Base-by-base conservation (phyloP, 805 yeast genomes). In the Teunomyces panamensis region DNA sequence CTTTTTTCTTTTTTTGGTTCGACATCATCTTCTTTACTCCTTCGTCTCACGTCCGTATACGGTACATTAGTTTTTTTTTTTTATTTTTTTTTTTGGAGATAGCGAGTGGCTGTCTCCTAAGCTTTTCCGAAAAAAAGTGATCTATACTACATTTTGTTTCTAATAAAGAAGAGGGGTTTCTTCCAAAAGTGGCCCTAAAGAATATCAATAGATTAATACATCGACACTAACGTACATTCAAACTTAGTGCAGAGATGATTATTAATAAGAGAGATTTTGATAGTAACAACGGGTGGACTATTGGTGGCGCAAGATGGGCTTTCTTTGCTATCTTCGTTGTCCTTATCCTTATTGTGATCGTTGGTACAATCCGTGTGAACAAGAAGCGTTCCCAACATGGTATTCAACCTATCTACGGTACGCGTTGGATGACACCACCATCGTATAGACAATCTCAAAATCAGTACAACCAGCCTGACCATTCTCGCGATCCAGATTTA, bases 391-490 rank as follows among this genome's bases (percentile, higher is more conserved):
- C 68, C 8, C 64, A 58, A 37, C 57, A 59, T 20, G 85, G 85
- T 1, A 67, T 71, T 51, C 71, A 68, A 26, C 96, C 96, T 0
- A 71, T 88, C 1, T 69, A 79, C 49, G 92, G 92, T 8, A 87
- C 94, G 0, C 79, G 87, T 9, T 87, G 95, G 95, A 80, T 89
- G 71, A 85, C 94, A 0, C 96, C 96, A 5, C 95, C 95, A 0
- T 74, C 84, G 9, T 88, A 88, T 59, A 62, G 73, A 42, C 89
- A 83, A 54, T 79, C 89, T 1, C 87, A 86, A 56, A 71, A 69
- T 44, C 83, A 80, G 49, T 77, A 80, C 53, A 69, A 75, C 46
- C 74, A 73, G 41, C 77, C 77, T 0, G 54, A 52, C 34, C 51
- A 51, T 24, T 62, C 61, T 34, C 66, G 72, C 7, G 79, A 77